Evolutionary conservation across 345 rosid genomes (phyloP).

Genomic region (Excoecaria cochinchinensis): DNA sequence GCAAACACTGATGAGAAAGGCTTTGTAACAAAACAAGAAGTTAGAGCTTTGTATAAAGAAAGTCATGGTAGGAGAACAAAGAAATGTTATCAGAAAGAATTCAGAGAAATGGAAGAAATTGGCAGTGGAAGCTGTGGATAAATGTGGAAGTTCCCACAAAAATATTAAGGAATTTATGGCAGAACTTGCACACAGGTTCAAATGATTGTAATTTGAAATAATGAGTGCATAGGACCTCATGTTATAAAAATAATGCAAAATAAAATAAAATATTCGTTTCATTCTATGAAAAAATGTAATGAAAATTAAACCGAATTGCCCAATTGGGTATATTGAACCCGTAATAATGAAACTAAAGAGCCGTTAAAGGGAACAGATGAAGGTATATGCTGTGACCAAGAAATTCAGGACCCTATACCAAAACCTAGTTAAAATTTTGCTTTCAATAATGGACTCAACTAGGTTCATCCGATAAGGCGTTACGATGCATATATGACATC

Average conservation of each 20-base stretch:
- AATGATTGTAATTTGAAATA: too few species aligned
- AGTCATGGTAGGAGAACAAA: constrained; percentile 17
- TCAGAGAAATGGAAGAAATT: constrained; percentile 21
- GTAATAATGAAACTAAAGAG: too few species aligned
- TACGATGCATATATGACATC: too few species aligned
- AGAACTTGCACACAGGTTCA: neutral
- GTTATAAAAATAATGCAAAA: too few species aligned
- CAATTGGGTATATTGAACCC: too few species aligned
- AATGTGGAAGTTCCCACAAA: constrained; percentile 15
- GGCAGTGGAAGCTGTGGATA: constrained; percentile 16
- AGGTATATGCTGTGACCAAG: neutral
- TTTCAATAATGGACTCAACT: neutral
- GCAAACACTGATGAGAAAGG: constrained; percentile 11
- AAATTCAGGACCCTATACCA: neutral
- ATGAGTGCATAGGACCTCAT: too few species aligned
- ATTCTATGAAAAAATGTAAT: too few species aligned
- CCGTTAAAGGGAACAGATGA: neutral
- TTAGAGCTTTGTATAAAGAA: constrained; percentile 17
- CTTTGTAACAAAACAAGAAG: constrained; percentile 18
- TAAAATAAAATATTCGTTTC: too few species aligned
- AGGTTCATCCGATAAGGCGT: neutral
- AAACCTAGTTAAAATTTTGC: neutral
- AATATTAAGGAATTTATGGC: constrained; percentile 11
- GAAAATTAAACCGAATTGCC: too few species aligned
- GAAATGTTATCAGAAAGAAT: constrained; percentile 15